phyloP scores from a whole-genome alignment of 2,329 filamentous ascomycete species.

The Emmonsia crescens region DNA sequence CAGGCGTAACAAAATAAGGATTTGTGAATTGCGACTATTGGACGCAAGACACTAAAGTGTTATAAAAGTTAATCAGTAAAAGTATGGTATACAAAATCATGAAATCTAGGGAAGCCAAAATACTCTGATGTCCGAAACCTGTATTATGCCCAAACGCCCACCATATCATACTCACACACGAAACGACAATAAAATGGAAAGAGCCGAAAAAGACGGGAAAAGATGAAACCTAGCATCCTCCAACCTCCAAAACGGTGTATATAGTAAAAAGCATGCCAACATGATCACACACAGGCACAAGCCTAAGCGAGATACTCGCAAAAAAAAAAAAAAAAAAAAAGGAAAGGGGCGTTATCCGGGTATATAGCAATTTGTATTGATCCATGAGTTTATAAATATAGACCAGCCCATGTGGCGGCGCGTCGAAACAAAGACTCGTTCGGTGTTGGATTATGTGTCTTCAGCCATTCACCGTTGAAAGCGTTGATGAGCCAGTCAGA shows the following conservation, averaged over 20 bases:
- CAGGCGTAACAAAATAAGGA: too few relatives aligned
- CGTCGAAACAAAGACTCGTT: constrained; percentile 21
- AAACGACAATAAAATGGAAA: neutral
- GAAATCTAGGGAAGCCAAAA: neutral
- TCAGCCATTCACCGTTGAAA: constrained; percentile 91
- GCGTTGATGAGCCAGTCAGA: constrained; percentile 88
- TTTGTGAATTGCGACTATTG: too few relatives aligned
- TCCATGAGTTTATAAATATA: neutral
- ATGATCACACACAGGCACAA: neutral
- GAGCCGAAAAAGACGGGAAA: neutral
- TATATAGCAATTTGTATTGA: neutral
- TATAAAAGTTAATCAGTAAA: neutral
- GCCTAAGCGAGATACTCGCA: neutral
- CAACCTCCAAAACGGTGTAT: neutral
- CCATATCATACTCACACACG: neutral
- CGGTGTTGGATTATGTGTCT: constrained; percentile 44
- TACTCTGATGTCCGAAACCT: neutral
- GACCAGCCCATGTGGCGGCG: neutral
- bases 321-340: neutral
- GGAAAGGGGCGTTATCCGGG: neutral
- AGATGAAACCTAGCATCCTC: neutral
- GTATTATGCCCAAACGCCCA: neutral
- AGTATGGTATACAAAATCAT: neutral
- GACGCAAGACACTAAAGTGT: neutral
- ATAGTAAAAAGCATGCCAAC: neutral